phyloP scores from a whole-genome alignment of 2,329 filamentous ascomycete genomes.

The Colletotrichum sp. region DNA sequence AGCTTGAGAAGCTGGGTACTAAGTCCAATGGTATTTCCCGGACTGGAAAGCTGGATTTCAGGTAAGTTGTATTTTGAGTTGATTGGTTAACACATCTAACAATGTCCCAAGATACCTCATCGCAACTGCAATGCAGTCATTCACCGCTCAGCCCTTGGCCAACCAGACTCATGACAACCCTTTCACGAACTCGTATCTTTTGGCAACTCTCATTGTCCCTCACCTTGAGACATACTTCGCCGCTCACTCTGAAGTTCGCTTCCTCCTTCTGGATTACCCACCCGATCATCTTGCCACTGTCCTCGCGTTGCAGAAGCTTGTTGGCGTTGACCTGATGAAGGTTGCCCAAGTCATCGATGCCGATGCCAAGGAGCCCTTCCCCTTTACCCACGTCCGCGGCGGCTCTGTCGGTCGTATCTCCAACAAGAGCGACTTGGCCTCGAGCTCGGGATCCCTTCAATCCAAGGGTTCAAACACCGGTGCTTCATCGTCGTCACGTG shows the following conservation, averaged over 20 bases:
- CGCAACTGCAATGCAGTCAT: slow-evolving; percentile 64
- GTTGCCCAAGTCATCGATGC: slow-evolving; percentile 61
- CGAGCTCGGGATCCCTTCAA: slow-evolving; percentile 5
- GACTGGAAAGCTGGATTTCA: slow-evolving; percentile 63
- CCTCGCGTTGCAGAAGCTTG: slow-evolving; percentile 60
- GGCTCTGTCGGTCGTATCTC: slow-evolving; percentile 31
- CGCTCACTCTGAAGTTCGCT: slow-evolving; percentile 55
- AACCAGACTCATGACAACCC: slow-evolving; percentile 59
- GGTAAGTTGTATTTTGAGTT: slow-evolving; percentile 41
- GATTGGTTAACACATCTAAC: neutral
- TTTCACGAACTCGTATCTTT: slow-evolving; percentile 56
- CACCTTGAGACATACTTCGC: slow-evolving; percentile 66
- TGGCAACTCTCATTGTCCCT: slow-evolving; percentile 64
- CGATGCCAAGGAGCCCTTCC: slow-evolving; percentile 38
- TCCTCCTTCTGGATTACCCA: slow-evolving; percentile 65
- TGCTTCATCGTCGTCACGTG: neutral
- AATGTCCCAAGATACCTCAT: slow-evolving; percentile 59
- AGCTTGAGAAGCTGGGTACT: slow-evolving; percentile 60
- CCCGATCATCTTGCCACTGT: slow-evolving; percentile 61
- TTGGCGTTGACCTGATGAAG: slow-evolving; percentile 62
- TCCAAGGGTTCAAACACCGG: neutral
- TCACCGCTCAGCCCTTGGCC: slow-evolving; percentile 54
- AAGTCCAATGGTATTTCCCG: slow-evolving; percentile 54
- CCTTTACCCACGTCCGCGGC: slow-evolving; percentile 45
- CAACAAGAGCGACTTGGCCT: neutral